These are phyloP conservation scores for Colletotrichum cuscutae DNA, from an alignment of 2,329 filamentous ascomycete species.

Conservation along the genomic window DNA sequence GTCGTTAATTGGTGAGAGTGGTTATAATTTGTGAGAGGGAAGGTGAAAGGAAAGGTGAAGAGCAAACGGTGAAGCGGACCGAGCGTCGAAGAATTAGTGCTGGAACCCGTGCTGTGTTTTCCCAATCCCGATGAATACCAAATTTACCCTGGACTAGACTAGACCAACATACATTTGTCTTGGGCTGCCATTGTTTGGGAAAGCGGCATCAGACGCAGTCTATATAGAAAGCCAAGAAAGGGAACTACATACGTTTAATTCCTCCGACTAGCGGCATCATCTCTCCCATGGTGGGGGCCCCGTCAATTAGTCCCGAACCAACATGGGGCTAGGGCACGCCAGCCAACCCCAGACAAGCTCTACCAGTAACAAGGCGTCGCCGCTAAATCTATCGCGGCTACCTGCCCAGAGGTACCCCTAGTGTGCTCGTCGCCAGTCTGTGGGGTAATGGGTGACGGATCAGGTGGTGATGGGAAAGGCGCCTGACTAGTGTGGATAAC, in stretches of 20 bases:
- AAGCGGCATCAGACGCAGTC: neutral
- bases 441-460: neutral
- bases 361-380: neutral
- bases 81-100: neutral
- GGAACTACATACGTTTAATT: neutral
- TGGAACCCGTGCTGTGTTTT: neutral
- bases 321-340: neutral
- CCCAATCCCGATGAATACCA: neutral
- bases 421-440: neutral
- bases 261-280: neutral
- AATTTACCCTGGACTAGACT: neutral
- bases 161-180: neutral
- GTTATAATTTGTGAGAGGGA: neutral
- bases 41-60: neutral
- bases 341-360: neutral
- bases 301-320: neutral
- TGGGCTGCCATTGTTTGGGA: too few relatives aligned
- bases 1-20: neutral
- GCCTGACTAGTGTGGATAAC: constrained; percentile 14
- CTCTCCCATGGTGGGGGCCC: neutral
- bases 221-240: constrained; percentile 24
- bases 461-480: neutral
- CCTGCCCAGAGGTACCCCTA: neutral
- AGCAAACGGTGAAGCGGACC: neutral
- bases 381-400: constrained; percentile 27